Evolutionary conservation across 768 basidiomycete genomes (phyloP).

Genomic region (Collybiopsis luxurians): DNA sequence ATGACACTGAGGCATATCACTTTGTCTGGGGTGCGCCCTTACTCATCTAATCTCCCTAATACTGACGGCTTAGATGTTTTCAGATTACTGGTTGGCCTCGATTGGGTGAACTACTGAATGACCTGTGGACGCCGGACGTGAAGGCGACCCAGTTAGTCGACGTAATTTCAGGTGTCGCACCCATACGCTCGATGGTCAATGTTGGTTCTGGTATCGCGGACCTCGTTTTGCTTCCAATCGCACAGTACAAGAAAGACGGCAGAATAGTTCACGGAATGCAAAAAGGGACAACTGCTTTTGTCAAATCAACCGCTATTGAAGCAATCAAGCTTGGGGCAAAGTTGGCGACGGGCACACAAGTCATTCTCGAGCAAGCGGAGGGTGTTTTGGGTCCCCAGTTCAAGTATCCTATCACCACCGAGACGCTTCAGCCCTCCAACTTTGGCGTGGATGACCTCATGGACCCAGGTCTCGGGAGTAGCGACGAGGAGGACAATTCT

Average conservation of each 20-base stretch:
- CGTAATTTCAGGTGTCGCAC: slow-evolving; percentile 94
- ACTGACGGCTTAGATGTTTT: slow-evolving; percentile 9
- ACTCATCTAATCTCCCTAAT: not conserved
- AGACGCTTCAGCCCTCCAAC: slow-evolving; percentile 51
- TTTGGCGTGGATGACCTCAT: slow-evolving; percentile 13
- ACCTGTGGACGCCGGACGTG: slow-evolving; percentile 98
- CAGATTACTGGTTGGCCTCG: slow-evolving; percentile 93
- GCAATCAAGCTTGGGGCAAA: slow-evolving; percentile 93
- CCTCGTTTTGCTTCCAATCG: slow-evolving; percentile 91
- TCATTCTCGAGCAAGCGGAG: slow-evolving; percentile 95
- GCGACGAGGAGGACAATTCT: slow-evolving; percentile 28
- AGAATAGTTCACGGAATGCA: slow-evolving; percentile 90
- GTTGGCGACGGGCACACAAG: slow-evolving; percentile 95
- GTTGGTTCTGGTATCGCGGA: slow-evolving; percentile 97
- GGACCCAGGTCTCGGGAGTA: slow-evolving; percentile 7
- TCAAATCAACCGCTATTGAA: slow-evolving; percentile 93
- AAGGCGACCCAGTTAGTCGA: slow-evolving; percentile 98
- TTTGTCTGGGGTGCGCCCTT: slow-evolving; percentile 73
- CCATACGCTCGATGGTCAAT: slow-evolving; percentile 95
- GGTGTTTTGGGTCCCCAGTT: slow-evolving; percentile 82
- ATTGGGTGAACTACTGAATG: slow-evolving; percentile 89
- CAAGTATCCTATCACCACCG: slow-evolving; percentile 60
- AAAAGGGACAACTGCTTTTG: slow-evolving; percentile 89
- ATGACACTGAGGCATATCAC: slow-evolving; percentile 96
- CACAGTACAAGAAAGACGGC: slow-evolving; percentile 97